Evolutionary conservation across 2,329 filamentous ascomycete species (phyloP).

Genomic region (Ophiostoma himal-ulmi): DNA sequence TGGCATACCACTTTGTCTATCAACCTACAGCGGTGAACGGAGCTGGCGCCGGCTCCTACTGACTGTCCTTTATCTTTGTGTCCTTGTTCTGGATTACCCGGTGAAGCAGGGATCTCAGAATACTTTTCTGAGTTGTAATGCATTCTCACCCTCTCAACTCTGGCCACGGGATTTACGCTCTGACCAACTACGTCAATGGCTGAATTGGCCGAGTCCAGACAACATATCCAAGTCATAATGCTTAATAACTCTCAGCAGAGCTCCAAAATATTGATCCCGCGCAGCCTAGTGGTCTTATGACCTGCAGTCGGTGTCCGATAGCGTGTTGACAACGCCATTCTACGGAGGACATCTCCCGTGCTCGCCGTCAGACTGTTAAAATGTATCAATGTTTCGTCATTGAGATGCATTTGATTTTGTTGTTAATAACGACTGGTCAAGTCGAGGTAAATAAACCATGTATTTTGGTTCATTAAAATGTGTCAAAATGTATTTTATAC

Average conservation of each 20-base stretch:
- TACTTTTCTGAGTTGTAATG: too few relatives aligned
- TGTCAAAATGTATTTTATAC: too few relatives aligned
- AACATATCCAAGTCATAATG: not conserved
- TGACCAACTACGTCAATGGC: constrained; percentile 6
- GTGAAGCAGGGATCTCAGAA: not conserved
- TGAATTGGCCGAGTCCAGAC: not conserved
- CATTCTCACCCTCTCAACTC: too few relatives aligned
- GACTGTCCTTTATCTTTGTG: not conserved
- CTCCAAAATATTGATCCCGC: not conserved
- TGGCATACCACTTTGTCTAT: constrained; percentile 15
- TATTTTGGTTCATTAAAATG: too few relatives aligned
- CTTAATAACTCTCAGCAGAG: not conserved
- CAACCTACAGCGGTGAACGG: constrained; percentile 19
- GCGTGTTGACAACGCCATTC: not conserved
- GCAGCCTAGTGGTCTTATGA: not conserved
- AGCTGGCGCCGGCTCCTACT: constrained; percentile 1
- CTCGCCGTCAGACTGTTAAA: not conserved
- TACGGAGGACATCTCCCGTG: not conserved
- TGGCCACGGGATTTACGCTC: constrained; percentile 1
- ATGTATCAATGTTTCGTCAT: not conserved
- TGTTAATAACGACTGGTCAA: too few relatives aligned
- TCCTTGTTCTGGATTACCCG: not conserved
- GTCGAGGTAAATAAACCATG: too few relatives aligned
- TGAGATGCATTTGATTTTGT: not conserved
- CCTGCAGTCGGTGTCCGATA: not conserved